Evolutionary conservation across 1,139 yeast genomes (phyloP).

Genomic region (Blastobotrys proliferans): DNA sequence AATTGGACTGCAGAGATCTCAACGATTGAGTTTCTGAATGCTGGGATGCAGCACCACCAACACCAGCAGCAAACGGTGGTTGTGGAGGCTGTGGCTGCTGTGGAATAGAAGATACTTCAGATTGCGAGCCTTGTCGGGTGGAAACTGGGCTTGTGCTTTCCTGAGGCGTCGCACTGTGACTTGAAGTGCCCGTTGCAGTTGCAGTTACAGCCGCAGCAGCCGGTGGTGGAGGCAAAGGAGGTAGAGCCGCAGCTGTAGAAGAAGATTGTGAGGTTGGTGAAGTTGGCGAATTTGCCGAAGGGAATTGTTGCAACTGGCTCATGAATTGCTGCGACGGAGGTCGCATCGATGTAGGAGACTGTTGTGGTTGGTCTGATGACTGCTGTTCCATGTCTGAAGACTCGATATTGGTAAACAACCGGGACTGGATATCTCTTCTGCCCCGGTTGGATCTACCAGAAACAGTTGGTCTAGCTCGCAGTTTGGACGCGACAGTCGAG

Average conservation of each 20-base stretch:
- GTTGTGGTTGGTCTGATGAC: neutral
- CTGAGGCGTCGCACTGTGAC: no score
- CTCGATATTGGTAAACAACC: slow-evolving; percentile 50
- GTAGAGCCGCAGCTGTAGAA: neutral
- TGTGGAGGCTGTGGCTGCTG: neutral
- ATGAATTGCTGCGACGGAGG: slow-evolving; percentile 18
- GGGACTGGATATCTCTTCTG: slow-evolving; percentile 51
- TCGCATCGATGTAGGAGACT: neutral
- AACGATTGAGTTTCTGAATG: slow-evolving; percentile 23
- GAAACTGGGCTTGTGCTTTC: no score
- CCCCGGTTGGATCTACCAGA: slow-evolving; percentile 32
- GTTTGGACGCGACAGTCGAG: slow-evolving; percentile 30
- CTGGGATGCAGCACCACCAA: no score
- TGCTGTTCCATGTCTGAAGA: slow-evolving; percentile 25
- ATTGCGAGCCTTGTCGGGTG: no score
- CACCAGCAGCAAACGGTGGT: slow-evolving; percentile 2
- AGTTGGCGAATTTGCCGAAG: slow-evolving; percentile 4
- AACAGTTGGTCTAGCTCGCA: slow-evolving; percentile 31
- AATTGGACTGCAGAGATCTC: slow-evolving; percentile 24
- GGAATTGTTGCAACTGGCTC: slow-evolving; percentile 25
- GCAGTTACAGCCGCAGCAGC: no score
- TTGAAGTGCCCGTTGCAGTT: no score
- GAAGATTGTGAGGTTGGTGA: no score
- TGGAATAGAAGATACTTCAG: no score
- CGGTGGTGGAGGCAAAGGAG: no score